Conservation (phyloP, 2,329 filamentous ascomycete species). For the Amauroascus verrucosus region DNA sequence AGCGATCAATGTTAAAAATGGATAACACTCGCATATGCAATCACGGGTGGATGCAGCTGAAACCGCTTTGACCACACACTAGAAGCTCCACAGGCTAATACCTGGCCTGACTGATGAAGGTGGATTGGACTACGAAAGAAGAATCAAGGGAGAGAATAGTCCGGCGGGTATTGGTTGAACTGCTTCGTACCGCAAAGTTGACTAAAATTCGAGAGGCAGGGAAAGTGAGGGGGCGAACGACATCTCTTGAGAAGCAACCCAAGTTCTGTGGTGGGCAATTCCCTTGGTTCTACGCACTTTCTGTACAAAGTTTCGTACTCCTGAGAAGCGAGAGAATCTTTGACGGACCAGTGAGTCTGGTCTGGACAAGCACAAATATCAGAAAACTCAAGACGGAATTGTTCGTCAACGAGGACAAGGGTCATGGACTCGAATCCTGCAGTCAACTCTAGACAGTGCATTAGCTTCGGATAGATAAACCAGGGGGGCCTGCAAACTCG, state of each 20-base stretch:
- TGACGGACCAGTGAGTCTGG: background rate
- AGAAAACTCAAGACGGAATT: background rate
- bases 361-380: background rate
- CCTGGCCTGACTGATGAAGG: slow-evolving; percentile 5
- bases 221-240: background rate
- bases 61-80: slow-evolving; percentile 18
- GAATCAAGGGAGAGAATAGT: background rate
- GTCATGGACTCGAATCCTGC: background rate
- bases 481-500: background rate
- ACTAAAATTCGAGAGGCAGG: background rate
- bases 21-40: slow-evolving; percentile 23
- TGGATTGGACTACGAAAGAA: background rate
- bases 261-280: background rate
- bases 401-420: slow-evolving; percentile 9
- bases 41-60: slow-evolving; percentile 23
- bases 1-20: background rate
- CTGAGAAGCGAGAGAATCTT: background rate
- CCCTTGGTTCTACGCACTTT: background rate
- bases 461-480: slow-evolving; percentile 10
- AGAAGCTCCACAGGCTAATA: slow-evolving; percentile 7
- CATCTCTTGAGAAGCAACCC: background rate
- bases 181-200: background rate
- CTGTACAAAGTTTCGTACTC: background rate
- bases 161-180: background rate
- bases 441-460: slow-evolving; percentile 1